These are phyloP conservation scores for Marasmius fiardii DNA, from an alignment of 1,284 basidiomycete genomes.

Conservation along the genomic window DNA sequence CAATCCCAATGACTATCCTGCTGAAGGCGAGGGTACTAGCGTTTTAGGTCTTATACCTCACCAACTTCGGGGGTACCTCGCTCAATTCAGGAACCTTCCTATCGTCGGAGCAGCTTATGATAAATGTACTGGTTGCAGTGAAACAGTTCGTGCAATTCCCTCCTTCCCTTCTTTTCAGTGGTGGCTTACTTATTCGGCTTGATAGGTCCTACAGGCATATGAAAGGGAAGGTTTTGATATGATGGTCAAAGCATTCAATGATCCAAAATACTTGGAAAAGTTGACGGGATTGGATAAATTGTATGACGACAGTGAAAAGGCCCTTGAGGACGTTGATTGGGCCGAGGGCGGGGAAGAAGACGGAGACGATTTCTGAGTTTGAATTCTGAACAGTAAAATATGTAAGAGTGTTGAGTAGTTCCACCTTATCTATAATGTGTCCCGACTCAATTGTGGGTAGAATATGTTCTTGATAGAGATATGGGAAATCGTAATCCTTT, in stretches of 20 bases:
- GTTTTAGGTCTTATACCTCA: slow-evolving; percentile 89
- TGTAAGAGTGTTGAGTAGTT: too few relatives aligned
- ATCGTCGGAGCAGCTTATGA: slow-evolving; percentile 87
- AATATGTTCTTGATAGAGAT: too few relatives aligned
- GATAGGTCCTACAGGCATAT: slow-evolving; percentile 75
- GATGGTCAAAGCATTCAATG: slow-evolving; percentile 83
- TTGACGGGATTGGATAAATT: slow-evolving; percentile 86
- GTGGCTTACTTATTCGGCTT: neutral
- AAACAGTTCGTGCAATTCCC: slow-evolving; percentile 70
- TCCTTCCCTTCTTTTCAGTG: slow-evolving; percentile 2
- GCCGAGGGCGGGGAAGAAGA: slow-evolving; percentile 61
- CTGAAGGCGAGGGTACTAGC: slow-evolving; percentile 37
- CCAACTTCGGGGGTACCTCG: slow-evolving; percentile 88
- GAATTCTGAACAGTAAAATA: too few relatives aligned
- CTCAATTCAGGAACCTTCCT: slow-evolving; percentile 80
- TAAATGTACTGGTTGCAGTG: slow-evolving; percentile 88
- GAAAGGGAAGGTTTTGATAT: slow-evolving; percentile 74
- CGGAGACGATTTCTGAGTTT: slow-evolving; percentile 32
- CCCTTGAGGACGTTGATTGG: slow-evolving; percentile 74
- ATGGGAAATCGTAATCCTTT: too few relatives aligned
- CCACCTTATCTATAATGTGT: too few relatives aligned
- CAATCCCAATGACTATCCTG: slow-evolving; percentile 28
- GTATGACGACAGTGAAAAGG: slow-evolving; percentile 77
- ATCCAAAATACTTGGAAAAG: slow-evolving; percentile 75
- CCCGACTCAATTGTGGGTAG: too few relatives aligned